A percentile compares a stretch with the other conserved stretches of the same genome.
Conservation (phyloP, 2,329 filamentous ascomycete genomes). For the Sporothrix brasiliensis region DNA sequence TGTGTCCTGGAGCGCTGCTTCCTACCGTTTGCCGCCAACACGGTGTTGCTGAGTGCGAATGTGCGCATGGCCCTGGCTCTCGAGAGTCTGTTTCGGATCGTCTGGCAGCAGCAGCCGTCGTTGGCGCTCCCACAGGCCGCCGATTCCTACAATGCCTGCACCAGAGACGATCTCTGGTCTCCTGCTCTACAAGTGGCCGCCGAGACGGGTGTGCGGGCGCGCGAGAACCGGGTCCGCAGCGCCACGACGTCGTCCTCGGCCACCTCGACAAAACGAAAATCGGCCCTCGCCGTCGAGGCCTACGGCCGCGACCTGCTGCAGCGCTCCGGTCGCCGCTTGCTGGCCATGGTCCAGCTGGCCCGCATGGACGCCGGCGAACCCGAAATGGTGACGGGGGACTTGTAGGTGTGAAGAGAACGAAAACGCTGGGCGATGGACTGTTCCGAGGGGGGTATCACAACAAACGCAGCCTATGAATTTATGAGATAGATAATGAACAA, state of each 20-base stretch:
- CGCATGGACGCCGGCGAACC: constrained; percentile 36
- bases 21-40: constrained; percentile 66
- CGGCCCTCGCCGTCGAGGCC: constrained; percentile 42
- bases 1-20: constrained; percentile 61
- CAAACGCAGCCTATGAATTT: constrained; percentile 1
- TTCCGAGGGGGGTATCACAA: background rate
- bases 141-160: too few relatives aligned
- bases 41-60: constrained; percentile 65
- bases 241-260: background rate
- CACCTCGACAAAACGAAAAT: constrained; percentile 43
- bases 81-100: constrained; percentile 64
- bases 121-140: constrained; percentile 37
- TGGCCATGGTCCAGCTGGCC: constrained; percentile 46
- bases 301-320: constrained; percentile 50
- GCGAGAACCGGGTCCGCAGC: constrained; percentile 48
- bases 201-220: constrained; percentile 53
- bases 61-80: constrained; percentile 71
- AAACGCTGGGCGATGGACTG: background rate
- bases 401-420: background rate
- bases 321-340: constrained; percentile 51
- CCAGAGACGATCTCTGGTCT: constrained; percentile 47
- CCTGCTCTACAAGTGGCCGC: constrained; percentile 47
- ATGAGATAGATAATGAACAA: background rate
- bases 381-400: background rate
- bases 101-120: constrained; percentile 44